phyloP scores from a whole-genome alignment of 1,284 basidiomycete genomes.

The Meripilus lineatus region DNA sequence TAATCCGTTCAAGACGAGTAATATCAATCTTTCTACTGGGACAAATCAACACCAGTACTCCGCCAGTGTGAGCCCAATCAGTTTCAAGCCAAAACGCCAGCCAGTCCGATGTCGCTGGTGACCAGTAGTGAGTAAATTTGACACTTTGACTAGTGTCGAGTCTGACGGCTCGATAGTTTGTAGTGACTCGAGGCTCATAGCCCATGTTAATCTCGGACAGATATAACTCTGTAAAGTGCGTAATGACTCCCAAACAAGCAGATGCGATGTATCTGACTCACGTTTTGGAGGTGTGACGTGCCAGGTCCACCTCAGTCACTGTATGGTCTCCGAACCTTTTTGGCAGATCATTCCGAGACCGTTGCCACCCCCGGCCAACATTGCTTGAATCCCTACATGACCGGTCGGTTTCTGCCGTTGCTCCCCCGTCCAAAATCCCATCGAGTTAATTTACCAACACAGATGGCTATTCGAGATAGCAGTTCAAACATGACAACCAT shows the following conservation, averaged over 20 bases:
- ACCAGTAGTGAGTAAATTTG: too few relatives aligned
- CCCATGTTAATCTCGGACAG: too few relatives aligned
- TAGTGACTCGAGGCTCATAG: too few relatives aligned
- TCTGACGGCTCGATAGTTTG: too few relatives aligned
- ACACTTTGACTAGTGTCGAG: too few relatives aligned
- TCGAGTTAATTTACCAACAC: too few relatives aligned
- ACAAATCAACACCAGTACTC: too few relatives aligned
- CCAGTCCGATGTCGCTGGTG: too few relatives aligned
- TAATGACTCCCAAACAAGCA: neutral
- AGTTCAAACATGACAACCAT: neutral
- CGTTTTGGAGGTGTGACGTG: neutral
- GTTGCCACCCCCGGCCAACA: neutral
- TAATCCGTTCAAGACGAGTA: too few relatives aligned
- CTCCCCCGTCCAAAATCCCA: neutral
- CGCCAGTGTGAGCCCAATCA: too few relatives aligned
- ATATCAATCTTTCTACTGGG: too few relatives aligned
- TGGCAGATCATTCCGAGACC: neutral
- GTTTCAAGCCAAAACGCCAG: too few relatives aligned
- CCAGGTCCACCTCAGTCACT: neutral
- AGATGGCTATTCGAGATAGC: conserved; percentile 3
- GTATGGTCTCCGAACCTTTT: neutral
- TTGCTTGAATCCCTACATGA: neutral
- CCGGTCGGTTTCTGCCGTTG: neutral
- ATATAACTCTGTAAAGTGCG: neutral
- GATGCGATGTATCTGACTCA: neutral